A percentile compares a stretch with the other conserved stretches of the same genome.
Conservation (phyloP, 192 early-diverging fungal species). For the Podochytrium sp. region DNA sequence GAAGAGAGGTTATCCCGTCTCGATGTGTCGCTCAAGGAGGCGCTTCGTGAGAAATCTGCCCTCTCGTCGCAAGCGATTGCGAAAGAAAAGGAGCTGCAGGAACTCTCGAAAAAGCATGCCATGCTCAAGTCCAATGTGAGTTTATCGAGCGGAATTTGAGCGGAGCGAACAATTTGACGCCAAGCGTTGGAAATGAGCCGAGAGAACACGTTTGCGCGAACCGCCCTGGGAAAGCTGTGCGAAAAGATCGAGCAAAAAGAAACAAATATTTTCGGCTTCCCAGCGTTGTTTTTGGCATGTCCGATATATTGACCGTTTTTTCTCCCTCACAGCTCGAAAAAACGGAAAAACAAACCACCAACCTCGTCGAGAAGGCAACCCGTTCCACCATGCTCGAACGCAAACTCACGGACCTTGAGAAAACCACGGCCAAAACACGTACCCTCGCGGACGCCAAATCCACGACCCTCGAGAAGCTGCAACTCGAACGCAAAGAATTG, state of each 20-base stretch:
- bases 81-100: conserved; percentile 26
- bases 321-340: conserved; percentile 27
- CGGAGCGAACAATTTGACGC: too few species aligned
- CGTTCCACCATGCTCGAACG: conserved; percentile 7
- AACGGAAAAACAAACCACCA: conserved; percentile 20
- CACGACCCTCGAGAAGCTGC: conserved; percentile 22
- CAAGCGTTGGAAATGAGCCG: too few species aligned
- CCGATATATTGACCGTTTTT: too few species aligned
- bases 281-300: not conserved
- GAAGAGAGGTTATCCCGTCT: conserved; percentile 24
- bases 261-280: not conserved
- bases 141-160: not conserved
- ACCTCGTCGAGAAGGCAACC: conserved; percentile 20
- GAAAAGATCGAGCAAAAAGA: not conserved
- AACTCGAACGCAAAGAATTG: conserved; percentile 30
- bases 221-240: too few species aligned
- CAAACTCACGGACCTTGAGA: conserved; percentile 32
- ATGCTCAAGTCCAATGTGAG: conserved; percentile 23
- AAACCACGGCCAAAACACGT: conserved; percentile 20
- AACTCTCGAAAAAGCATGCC: conserved; percentile 4
- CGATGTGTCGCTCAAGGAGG: conserved; percentile 4
- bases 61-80: conserved; percentile 16
- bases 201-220: too few species aligned
- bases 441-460: conserved; percentile 26
- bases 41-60: conserved; percentile 13